Conservation (phyloP, 2,329 filamentous ascomycete species). For the Calonectria ilicicola region DNA sequence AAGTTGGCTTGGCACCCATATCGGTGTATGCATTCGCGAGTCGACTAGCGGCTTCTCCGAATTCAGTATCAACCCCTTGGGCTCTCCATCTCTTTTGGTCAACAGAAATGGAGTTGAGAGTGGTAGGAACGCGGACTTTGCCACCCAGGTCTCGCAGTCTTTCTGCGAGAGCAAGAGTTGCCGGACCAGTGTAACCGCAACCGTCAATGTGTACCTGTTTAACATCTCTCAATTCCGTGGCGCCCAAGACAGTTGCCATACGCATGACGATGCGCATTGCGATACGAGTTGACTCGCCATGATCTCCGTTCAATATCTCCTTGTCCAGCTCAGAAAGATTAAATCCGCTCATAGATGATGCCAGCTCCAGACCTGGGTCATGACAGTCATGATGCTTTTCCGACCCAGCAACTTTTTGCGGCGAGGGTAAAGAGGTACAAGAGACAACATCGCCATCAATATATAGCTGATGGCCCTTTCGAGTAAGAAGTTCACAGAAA, state of each 20-base stretch:
- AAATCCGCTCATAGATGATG: neutral
- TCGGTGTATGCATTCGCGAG: slow-evolving; percentile 30
- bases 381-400: neutral
- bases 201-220: slow-evolving; percentile 17
- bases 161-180: slow-evolving; percentile 26
- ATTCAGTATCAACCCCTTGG: slow-evolving; percentile 20
- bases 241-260: slow-evolving; percentile 25
- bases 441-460: slow-evolving; percentile 23
- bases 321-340: slow-evolving; percentile 23
- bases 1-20: slow-evolving; percentile 29
- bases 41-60: slow-evolving; percentile 24
- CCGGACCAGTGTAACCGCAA: slow-evolving; percentile 24
- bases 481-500: slow-evolving; percentile 1
- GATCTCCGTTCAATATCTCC: slow-evolving; percentile 15
- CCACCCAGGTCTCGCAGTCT: slow-evolving; percentile 30
- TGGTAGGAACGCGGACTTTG: slow-evolving; percentile 27
- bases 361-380: neutral
- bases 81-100: slow-evolving; percentile 34
- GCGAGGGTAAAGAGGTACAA: neutral
- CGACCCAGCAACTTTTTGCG: neutral
- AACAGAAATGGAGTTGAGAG: slow-evolving; percentile 32
- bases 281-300: slow-evolving; percentile 24
- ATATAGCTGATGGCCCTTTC: slow-evolving; percentile 4
- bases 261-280: slow-evolving; percentile 32
- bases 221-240: slow-evolving; percentile 30